phyloP scores from a whole-genome alignment of 352 stramenopile species.

The Globisporangium spinosum region DNA sequence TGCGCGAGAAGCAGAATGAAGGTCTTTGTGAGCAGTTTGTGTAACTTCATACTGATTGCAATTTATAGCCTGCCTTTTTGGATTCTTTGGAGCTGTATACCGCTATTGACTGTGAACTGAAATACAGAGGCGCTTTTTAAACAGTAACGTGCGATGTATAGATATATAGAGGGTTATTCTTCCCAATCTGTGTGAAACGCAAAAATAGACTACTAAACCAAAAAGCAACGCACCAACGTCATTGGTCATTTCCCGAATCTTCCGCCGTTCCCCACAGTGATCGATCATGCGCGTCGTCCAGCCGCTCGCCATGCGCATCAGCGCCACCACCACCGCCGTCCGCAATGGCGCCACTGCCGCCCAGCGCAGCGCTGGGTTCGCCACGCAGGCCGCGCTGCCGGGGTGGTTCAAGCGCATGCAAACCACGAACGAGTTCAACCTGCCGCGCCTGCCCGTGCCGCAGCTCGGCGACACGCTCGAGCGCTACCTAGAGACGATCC shows the following conservation, averaged over 20 bases:
- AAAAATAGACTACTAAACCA: too few relatives aligned
- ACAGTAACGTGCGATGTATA: too few relatives aligned
- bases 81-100: too few relatives aligned
- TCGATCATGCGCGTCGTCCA: conserved; percentile 12
- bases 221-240: too few relatives aligned
- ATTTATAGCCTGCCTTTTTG: too few relatives aligned
- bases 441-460: conserved; percentile 84
- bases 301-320: conserved; percentile 7
- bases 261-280: background rate
- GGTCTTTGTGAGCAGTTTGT: too few relatives aligned
- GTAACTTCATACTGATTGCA: too few relatives aligned
- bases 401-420: conserved; percentile 77
- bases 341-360: background rate
- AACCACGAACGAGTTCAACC: conserved; percentile 71
- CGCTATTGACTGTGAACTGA: too few relatives aligned
- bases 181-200: too few relatives aligned
- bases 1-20: too few relatives aligned
- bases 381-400: conserved; percentile 28
- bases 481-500: conserved; percentile 80
- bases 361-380: conserved; percentile 11
- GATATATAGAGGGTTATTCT: too few relatives aligned
- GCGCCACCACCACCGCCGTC: background rate
- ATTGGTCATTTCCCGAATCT: conserved; percentile 10
- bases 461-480: conserved; percentile 86
- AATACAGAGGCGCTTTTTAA: too few relatives aligned